Evolutionary conservation across 352 stramenopile genomes (phyloP).

Genomic region (Peronosclerospora sorghi): DNA sequence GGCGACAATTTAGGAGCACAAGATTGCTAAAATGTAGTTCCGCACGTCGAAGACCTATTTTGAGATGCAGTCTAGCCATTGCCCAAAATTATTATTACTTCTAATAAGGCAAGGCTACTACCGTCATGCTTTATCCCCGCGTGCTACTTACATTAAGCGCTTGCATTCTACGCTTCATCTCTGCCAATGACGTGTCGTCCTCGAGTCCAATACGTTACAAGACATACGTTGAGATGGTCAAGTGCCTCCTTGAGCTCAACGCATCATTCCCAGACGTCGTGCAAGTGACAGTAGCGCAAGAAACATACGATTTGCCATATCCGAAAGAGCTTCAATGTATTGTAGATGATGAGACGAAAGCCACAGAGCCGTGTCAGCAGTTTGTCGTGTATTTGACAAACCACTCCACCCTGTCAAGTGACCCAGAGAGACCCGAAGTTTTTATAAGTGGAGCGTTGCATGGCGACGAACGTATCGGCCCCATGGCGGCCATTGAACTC

Average conservation of each 20-base stretch:
- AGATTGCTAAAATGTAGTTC: too few species aligned
- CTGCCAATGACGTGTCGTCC: constrained; percentile 1
- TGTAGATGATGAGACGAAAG: constrained; percentile 28
- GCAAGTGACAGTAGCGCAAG: constrained; percentile 69
- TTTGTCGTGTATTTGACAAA: constrained; percentile 85
- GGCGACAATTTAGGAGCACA: constrained; percentile 35
- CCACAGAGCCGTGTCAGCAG: constrained; percentile 54
- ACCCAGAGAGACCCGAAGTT: constrained; percentile 84
- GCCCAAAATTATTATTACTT: too few species aligned
- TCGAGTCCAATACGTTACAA: constrained; percentile 32
- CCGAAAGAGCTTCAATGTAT: constrained; percentile 52
- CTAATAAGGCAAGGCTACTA: too few species aligned
- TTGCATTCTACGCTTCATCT: background rate
- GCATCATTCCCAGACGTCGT: constrained; percentile 69
- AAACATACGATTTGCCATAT: constrained; percentile 71
- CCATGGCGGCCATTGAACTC: constrained; percentile 85
- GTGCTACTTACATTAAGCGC: constrained; percentile 5
- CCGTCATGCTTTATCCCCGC: too few species aligned
- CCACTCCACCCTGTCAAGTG: constrained; percentile 59
- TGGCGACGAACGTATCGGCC: constrained; percentile 91
- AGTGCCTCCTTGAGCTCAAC: constrained; percentile 56
- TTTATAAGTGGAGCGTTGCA: constrained; percentile 96
- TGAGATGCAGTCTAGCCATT: too few species aligned
- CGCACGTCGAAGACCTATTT: too few species aligned
- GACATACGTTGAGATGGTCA: constrained; percentile 59